These are phyloP conservation scores for Hypoxylon sp. DNA, from an alignment of 2,329 filamentous ascomycete species.

Conservation along the genomic window DNA sequence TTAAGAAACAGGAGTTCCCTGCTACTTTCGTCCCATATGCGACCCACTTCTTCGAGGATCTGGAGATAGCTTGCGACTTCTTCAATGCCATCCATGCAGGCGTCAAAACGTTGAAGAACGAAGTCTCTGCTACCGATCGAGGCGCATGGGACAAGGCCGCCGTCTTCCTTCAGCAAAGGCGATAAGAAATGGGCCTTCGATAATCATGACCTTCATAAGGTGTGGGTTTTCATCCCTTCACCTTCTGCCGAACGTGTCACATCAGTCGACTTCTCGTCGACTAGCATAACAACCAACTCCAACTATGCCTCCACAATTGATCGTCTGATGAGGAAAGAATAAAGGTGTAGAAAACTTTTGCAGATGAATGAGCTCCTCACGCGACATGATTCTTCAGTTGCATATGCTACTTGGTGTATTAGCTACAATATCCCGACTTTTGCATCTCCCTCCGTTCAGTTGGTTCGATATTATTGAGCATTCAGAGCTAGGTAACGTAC, in stretches of 20 bases:
- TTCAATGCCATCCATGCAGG: slow-evolving; percentile 69
- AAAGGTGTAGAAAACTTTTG: not conserved
- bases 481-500: not conserved
- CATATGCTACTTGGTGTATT: slow-evolving; percentile 30
- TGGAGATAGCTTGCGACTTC: slow-evolving; percentile 68
- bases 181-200: slow-evolving; percentile 31
- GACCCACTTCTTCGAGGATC: slow-evolving; percentile 69
- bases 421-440: slow-evolving; percentile 2
- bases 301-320: not conserved
- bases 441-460: slow-evolving; percentile 9
- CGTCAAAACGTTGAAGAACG: slow-evolving; percentile 64
- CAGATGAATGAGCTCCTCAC: slow-evolving; percentile 5
- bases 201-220: not conserved
- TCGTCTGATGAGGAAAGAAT: not conserved
- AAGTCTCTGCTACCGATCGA: slow-evolving; percentile 62
- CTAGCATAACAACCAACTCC: not conserved
- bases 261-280: not conserved
- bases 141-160: slow-evolving; percentile 67
- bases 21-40: slow-evolving; percentile 69
- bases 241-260: not conserved
- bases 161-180: slow-evolving; percentile 61
- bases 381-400: slow-evolving; percentile 13
- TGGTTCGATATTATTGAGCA: slow-evolving; percentile 7
- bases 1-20: slow-evolving; percentile 64
- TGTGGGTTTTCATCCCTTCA: not conserved